Percentiles rank a stretch among this genome's conserved stretches.
These are phyloP conservation scores for Suillus occidentalis DNA, from an alignment of 768 basidiomycete genomes.

Conservation along the genomic window DNA sequence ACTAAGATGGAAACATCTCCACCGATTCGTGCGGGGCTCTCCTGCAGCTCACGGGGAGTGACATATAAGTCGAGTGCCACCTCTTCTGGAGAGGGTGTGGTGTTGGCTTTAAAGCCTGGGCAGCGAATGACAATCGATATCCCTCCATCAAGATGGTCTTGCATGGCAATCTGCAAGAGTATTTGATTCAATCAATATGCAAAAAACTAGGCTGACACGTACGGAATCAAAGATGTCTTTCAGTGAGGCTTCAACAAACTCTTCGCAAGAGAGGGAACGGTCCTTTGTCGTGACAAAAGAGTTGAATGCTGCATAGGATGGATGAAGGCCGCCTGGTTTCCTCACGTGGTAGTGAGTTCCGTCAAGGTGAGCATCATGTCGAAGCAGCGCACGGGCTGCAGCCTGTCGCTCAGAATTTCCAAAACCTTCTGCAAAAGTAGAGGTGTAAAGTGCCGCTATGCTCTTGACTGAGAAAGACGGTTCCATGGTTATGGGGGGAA, in stretches of 20 bases:
- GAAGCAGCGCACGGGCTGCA: constrained; percentile 3
- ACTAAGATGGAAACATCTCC: constrained; percentile 7
- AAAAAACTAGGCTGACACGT: neutral
- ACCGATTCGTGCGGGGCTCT: neutral
- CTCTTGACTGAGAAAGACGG: neutral
- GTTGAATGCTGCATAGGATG: constrained; percentile 2
- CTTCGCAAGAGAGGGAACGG: neutral
- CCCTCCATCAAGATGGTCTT: constrained; percentile 13
- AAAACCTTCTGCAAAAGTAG: constrained; percentile 5
- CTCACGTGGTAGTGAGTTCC: constrained; percentile 1
- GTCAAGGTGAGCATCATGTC: constrained; percentile 6
- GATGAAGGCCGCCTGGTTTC: constrained; percentile 4
- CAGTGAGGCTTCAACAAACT: neutral
- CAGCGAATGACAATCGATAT: constrained; percentile 10
- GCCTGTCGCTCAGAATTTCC: constrained; percentile 6
- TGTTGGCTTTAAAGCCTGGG: neutral
- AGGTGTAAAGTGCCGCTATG: constrained; percentile 3
- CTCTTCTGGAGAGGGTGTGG: constrained; percentile 3
- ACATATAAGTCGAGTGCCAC: constrained; percentile 12
- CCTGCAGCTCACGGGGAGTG: constrained; percentile 4
- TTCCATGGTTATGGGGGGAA: neutral
- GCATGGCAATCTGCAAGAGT: constrained; percentile 10
- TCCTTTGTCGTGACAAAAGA: neutral
- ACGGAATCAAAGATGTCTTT: constrained; percentile 10
- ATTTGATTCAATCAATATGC: neutral